Evolutionary conservation across 1,284 basidiomycete species (phyloP).

Genomic region (Moesziomyces aphidis): DNA sequence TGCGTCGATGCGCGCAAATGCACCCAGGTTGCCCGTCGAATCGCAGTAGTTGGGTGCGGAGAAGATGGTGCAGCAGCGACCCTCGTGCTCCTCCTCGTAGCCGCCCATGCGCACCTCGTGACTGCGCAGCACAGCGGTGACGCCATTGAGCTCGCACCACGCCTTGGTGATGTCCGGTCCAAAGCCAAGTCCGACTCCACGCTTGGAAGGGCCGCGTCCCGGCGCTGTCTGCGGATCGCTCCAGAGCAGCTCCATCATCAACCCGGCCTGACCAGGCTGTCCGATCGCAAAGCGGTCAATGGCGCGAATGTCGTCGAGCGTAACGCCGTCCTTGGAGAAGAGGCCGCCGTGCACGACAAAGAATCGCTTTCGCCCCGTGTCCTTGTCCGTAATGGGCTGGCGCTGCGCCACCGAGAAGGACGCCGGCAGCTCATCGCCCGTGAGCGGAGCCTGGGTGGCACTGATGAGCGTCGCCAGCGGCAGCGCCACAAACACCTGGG

Average conservation of each 20-base stretch:
- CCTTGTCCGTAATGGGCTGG: constrained; percentile 78
- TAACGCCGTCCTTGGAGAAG: constrained; percentile 93
- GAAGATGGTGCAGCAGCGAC: constrained; percentile 84
- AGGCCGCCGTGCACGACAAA: constrained; percentile 93
- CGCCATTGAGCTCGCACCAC: constrained; percentile 88
- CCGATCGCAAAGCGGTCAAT: constrained; percentile 82
- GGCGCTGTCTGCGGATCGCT: constrained; percentile 91
- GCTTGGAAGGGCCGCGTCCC: constrained; percentile 96
- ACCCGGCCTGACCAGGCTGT: constrained; percentile 92
- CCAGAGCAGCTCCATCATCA: constrained; percentile 80
- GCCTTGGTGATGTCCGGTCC: constrained; percentile 75
- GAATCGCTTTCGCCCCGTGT: constrained; percentile 82
- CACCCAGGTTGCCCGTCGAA: constrained; percentile 70
- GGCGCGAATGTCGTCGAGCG: constrained; percentile 89
- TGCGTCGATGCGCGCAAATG: constrained; percentile 75
- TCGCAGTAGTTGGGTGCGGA: constrained; percentile 68
- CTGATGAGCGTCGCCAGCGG: constrained; percentile 88
- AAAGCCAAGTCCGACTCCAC: constrained; percentile 94
- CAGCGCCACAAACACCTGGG: constrained; percentile 60
- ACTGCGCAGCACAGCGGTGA: constrained; percentile 90
- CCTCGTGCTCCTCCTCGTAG: constrained; percentile 88
- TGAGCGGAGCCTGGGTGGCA: constrained; percentile 75
- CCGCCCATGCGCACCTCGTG: constrained; percentile 94
- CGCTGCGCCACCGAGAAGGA: constrained; percentile 56
- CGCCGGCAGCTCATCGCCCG: constrained; percentile 49